Evolutionary conservation across 2,329 filamentous ascomycete genomes (phyloP).

Genomic region (Leptographium radiaticola): DNA sequence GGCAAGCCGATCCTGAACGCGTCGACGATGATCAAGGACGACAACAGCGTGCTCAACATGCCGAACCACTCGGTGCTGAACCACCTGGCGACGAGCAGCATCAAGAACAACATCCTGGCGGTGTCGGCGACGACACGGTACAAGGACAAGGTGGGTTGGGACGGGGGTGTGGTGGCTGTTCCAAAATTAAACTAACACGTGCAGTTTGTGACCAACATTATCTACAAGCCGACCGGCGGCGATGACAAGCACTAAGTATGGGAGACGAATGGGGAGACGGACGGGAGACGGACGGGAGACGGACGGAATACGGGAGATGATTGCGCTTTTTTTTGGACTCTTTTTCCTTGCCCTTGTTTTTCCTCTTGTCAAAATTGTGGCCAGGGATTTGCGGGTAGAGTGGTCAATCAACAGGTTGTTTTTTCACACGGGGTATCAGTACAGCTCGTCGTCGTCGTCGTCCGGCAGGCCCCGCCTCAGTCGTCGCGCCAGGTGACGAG

Average conservation of each 20-base stretch:
- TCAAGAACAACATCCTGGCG: slow-evolving; percentile 89
- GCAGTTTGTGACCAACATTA: slow-evolving; percentile 92
- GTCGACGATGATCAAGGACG: slow-evolving; percentile 85
- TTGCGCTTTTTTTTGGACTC: neutral
- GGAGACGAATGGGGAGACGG: neutral
- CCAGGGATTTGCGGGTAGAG: neutral
- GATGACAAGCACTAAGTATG: slow-evolving; percentile 25
- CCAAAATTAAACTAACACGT: neutral
- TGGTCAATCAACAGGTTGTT: too few species aligned
- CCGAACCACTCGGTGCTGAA: slow-evolving; percentile 96
- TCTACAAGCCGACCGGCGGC: slow-evolving; percentile 79
- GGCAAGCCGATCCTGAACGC: slow-evolving; percentile 92
- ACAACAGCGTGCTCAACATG: slow-evolving; percentile 92
- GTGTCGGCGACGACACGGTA: slow-evolving; percentile 97
- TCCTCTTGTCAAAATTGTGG: slow-evolving; percentile 2
- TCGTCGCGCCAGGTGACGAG: slow-evolving; percentile 62
- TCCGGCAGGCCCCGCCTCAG: too few species aligned
- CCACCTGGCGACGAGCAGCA: slow-evolving; percentile 92
- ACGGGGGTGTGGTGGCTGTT: neutral
- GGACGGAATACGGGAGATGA: too few species aligned
- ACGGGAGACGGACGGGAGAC: neutral
- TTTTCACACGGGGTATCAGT: too few species aligned
- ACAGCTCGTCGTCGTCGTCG: too few species aligned
- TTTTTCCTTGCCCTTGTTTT: neutral
- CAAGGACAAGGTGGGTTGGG: slow-evolving; percentile 64